These are phyloP conservation scores for Cryptococcus sp. DNA, from an alignment of 1,284 basidiomycete species.

Conservation along the genomic window DNA sequence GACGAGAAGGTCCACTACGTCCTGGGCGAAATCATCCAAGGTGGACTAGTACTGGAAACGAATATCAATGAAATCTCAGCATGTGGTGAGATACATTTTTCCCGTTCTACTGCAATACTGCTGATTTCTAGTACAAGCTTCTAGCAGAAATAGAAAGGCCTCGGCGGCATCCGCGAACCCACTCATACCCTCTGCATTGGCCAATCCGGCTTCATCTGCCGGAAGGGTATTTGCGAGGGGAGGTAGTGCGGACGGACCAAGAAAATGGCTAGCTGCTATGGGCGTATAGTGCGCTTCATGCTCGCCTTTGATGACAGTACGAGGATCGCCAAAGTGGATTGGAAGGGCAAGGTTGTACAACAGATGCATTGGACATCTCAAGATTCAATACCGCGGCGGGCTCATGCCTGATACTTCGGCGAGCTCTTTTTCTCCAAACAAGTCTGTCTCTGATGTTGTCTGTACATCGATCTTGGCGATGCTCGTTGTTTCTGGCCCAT, in stretches of 20 bases:
- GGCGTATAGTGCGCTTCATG: too few relatives aligned
- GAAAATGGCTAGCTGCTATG: slow-evolving; percentile 41
- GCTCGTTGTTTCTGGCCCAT: too few relatives aligned
- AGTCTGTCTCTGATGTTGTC: too few relatives aligned
- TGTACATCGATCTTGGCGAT: too few relatives aligned
- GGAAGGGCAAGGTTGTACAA: neutral
- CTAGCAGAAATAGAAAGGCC: slow-evolving; percentile 38
- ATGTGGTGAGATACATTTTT: slow-evolving; percentile 56
- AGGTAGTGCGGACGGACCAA: slow-evolving; percentile 32
- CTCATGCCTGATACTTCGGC: too few relatives aligned
- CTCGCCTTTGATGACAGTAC: too few relatives aligned
- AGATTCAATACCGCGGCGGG: too few relatives aligned
- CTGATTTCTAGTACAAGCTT: slow-evolving; percentile 30
- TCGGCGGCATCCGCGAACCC: slow-evolving; percentile 40
- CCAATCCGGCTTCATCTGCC: slow-evolving; percentile 16
- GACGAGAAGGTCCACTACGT: slow-evolving; percentile 78
- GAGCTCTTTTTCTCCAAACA: too few relatives aligned
- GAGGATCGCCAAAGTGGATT: too few relatives aligned
- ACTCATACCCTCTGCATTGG: slow-evolving; percentile 37
- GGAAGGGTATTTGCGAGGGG: slow-evolving; percentile 16
- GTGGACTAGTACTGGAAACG: slow-evolving; percentile 95
- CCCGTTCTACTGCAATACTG: neutral
- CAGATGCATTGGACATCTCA: neutral
- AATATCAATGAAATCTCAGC: slow-evolving; percentile 85
- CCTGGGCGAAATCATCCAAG: slow-evolving; percentile 91